Base-by-base conservation (phyloP, 495 filamentous ascomycete species). In the Astrothelium macrocarpum region DNA sequence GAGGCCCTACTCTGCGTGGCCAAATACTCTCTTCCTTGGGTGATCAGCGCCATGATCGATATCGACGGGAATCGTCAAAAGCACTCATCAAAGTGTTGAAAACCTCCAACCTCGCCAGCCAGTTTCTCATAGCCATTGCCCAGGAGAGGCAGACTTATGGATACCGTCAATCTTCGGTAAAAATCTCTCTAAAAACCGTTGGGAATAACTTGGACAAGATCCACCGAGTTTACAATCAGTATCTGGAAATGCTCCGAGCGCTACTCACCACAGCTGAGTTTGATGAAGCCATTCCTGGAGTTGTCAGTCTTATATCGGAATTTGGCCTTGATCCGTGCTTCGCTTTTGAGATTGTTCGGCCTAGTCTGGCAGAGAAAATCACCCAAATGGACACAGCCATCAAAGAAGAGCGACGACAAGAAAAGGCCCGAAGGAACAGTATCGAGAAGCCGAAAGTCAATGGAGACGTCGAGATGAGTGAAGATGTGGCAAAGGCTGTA, bases 201-300 rank as follows among this genome's bases (percentile, higher is more conserved):
- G 87, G 89, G 9, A 87, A 89, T 62, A 83, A 96, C 59, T 85
- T 95, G 59, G 95, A 99, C 69, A 90, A 95, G 72, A 88, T 96
- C 31, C 90, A 95, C 66, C 81, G 85, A 29, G 83, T 93, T 43
- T 82, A 97, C 11, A 81, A 82, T 20, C 93, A 96, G 68, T 97
- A 94, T 70, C 79, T 97, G 16, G 94, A 97, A 69, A 77, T 97
- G 18, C 80, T 99, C 56, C 85, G 88, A 63, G 90, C 83, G 70
- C 91, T 90, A 70, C 72, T 97, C 14, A 78, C 87, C 0, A 77
- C 84, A 2, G 85, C 87, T 32, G 85, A 94, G 39, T 97, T 97
- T 67, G 88, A 95, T 71, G 78, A 79, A 7, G 82, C 86, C 43
- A 84, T 97, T n/a, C 95, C 95, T 1, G 83, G 82, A 53, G 79